Evolutionary conservation across 2,329 filamentous ascomycete genomes (phyloP), one percentile per base, ranked within the genome.

Genomic region (Elsinoe batatas): DNA sequence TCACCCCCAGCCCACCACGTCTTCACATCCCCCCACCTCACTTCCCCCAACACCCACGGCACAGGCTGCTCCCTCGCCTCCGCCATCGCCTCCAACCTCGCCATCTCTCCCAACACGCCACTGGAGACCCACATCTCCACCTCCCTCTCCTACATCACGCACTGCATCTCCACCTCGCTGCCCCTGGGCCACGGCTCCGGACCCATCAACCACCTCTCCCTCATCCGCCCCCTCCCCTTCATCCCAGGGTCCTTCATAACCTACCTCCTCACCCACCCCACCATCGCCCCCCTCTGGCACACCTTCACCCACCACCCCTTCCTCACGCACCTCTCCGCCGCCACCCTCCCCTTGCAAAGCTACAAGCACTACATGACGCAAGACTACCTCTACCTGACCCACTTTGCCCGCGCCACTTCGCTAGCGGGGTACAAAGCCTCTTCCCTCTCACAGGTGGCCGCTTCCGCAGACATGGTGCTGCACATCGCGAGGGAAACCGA

Each of bases 51-150:
- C 65, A 97, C 91, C 0, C 93, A 98, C 65, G 93, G 93, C 0
- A 97, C 93, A 0, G 93, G 93, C 3, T 98, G 93, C 67, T 94
- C 90, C 8, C 78, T 97, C 58, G 93, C 93, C 38, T 95, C 87
- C 59, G 85, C 87, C 2, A 87, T 91, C 63, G 83, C 87, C 1
- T 84, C 84, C 13, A 85, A 87, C 58, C 69, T 91, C 5, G 84
- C n/a, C 85, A 87, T 58, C 69, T 91, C 6, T 77, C 85, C 12
- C 78, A 74, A 53, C 83, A 82, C 0, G 49, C 71, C 75, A 5
- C 74, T 87, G 1, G 69, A 76, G 1, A 68, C 74, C 40, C 82
- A 86, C 32, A 85, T 88, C n/a, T 77, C 76, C 55, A 74, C 76
- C n/a, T 85, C 83, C 1, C 86, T 83, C 60, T 75, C 79, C 43